These are phyloP conservation scores for Saccharomyces hybrid DNA, from an alignment of 1,139 yeast genomes.

Conservation along the genomic window DNA sequence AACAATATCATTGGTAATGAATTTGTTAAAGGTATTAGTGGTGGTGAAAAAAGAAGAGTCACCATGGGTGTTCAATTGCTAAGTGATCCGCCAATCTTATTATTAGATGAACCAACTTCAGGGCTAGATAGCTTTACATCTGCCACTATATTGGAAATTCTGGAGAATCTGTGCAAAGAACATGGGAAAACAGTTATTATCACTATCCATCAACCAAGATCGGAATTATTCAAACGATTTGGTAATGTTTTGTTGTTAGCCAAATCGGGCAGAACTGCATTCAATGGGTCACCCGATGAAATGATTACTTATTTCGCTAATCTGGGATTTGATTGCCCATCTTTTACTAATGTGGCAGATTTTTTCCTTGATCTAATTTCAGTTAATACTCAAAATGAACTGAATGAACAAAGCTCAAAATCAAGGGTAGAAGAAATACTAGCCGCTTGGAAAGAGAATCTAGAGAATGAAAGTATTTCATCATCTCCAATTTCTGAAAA, in stretches of 20 bases:
- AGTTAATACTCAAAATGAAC: conserved; percentile 26
- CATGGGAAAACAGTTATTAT: conserved; percentile 64
- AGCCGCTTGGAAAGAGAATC: conserved; percentile 39
- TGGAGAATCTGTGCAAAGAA: conserved; percentile 46
- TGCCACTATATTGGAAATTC: conserved; percentile 53
- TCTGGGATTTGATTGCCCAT: conserved; percentile 49
- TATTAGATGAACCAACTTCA: conserved; percentile 83
- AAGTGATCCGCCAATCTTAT: conserved; percentile 60
- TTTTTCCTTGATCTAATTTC: conserved; percentile 67
- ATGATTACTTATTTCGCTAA: conserved; percentile 39
- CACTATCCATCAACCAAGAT: conserved; percentile 81
- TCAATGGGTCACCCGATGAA: conserved; percentile 43
- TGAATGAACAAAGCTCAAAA: conserved; percentile 20
- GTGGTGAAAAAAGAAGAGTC: conserved; percentile 80
- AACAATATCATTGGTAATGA: conserved; percentile 71
- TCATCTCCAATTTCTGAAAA: not conserved
- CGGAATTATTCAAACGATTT: conserved; percentile 52
- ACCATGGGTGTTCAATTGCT: conserved; percentile 73
- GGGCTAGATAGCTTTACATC: conserved; percentile 82
- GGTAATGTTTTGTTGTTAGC: conserved; percentile 63
- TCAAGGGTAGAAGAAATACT: conserved; percentile 43
- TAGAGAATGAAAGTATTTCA: not conserved
- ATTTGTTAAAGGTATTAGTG: conserved; percentile 67
- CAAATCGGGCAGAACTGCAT: conserved; percentile 65
- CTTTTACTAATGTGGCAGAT: conserved; percentile 63